Evolutionary conservation across 331 rosid species (phyloP).

Genomic region (Telfairia occidentalis): DNA sequence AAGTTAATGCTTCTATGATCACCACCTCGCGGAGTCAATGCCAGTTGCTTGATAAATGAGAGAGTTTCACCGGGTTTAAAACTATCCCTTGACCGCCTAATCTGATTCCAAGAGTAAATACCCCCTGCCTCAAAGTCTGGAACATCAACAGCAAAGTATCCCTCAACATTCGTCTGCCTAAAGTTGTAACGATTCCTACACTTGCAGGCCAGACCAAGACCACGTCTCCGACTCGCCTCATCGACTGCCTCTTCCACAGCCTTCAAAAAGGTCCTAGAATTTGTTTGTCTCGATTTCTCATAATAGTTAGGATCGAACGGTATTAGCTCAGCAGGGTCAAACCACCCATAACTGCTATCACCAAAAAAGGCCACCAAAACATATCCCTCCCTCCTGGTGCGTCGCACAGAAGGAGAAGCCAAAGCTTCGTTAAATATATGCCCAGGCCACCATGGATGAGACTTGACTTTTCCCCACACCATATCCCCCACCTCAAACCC

Average conservation of each 20-base stretch:
- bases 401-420: slow-evolving; percentile 59
- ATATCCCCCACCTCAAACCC: slow-evolving; percentile 80
- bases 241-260: slow-evolving; percentile 95
- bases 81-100: slow-evolving; percentile 44
- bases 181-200: slow-evolving; percentile 59
- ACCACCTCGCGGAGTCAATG: slow-evolving; percentile 36
- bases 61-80: slow-evolving; percentile 49
- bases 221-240: slow-evolving; percentile 63
- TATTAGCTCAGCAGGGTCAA: slow-evolving; percentile 73
- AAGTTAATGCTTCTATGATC: slow-evolving; percentile 40
- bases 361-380: slow-evolving; percentile 89
- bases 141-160: slow-evolving; percentile 67
- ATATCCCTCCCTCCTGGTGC: slow-evolving; percentile 62
- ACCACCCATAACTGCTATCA: slow-evolving; percentile 96
- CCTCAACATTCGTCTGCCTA: slow-evolving; percentile 33
- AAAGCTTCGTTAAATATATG: slow-evolving; percentile 68
- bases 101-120: slow-evolving; percentile 55
- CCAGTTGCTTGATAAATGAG: slow-evolving; percentile 60
- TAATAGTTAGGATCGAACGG: slow-evolving; percentile 56
- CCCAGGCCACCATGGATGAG: slow-evolving; percentile 99
- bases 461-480: slow-evolving; percentile 98
- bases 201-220: slow-evolving; percentile 58
- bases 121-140: slow-evolving; percentile 69
- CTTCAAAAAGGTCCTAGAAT: slow-evolving; percentile 46
- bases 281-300: slow-evolving; percentile 63